Base-by-base conservation (phyloP, 2,329 filamentous ascomycete species). In the Arthroderma sp. region DNA sequence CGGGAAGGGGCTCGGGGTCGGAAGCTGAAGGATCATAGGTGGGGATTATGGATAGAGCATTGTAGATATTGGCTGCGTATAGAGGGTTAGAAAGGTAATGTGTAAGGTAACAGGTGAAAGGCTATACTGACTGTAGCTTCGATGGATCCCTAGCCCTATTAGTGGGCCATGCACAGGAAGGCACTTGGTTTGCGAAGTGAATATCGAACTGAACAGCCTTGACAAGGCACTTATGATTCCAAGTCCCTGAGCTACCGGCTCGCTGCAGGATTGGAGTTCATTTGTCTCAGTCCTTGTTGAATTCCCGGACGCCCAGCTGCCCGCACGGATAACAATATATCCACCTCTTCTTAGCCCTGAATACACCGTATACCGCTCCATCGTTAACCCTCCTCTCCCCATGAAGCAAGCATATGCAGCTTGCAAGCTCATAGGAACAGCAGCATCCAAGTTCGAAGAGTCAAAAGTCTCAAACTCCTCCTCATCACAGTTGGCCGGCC, bases 341-440 rank as follows among this genome's bases (percentile, higher is more conserved):
- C 91, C 89, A 32, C 77, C 70, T 42, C 91, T 75, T 60, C 83
- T 91, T 54, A 98, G 69, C 43, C 87, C 81, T 1, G 86, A 75
- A 61, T 88, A 98, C 29, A 96, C 89, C 41, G 83, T 84, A 55
- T 86, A 96, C 56, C 85, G 79, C 53, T 93, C 85, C 48, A 95
- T 68, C 0, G 74, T 77, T 51, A 81, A 53, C 6, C 70, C 73
- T 29, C 65, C 81, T 27, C 75, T 69, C 1, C 86, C 86, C 51
- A 94, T 75, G 43, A 94, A 79, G 22, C 86, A 74, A 4, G 88
- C 77, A 67, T 96, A 96, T 0, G 87, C 87, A 4, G 84, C 88
- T 61, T 96, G 85, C 34, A 96, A 66, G 62, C 85, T 94, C 70
- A 98, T 80, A 0, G 89, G 87, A n/a, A 91, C 62, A 0, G 82